Base-by-base conservation (phyloP, 1,139 yeast genomes). In the Candida freyschussii region DNA sequence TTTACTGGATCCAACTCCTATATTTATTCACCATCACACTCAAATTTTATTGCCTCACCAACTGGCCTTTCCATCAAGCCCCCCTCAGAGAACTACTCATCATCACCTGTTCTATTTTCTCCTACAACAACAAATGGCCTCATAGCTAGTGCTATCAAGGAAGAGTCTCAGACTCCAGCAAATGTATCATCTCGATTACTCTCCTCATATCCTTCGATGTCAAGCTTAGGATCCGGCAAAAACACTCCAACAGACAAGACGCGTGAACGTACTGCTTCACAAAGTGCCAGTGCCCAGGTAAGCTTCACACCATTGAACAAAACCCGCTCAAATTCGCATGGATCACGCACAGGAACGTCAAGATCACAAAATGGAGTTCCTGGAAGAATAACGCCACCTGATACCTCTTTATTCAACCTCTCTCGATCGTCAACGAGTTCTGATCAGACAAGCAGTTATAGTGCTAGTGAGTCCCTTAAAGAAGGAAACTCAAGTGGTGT, bases 131-230 rank as follows among this genome's bases (percentile, higher is more conserved):
- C 39, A 8, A 31, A 24, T 11, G 40, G 37, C 5, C 17, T 32
- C n/a, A 35, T 38, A 13, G 29, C 39, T 9, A n/a, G 32, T 12
- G 32, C 37, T 2, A 42, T 37, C 17, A 37, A 42, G 17, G 48
- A 45, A 21, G 47, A 40, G 20, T 31, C 30, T n/a, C 25, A 13
- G n/a, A n/a, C n/a, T 37, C 17, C 36, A 42, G 17, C 47, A 45
- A 21, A 45, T 39, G 20, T 31, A 29, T n/a, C 25, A 13, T 30
- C 40, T 3, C 38, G 37, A n/a, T 39, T 46, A 1, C 25, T 46
- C 6, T 27, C 41, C 7, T 47, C 53, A 11, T 45, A 45, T 26
- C 50, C 52, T 13, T 45, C 50, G 9, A 44, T 47, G 44, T 29
- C 51, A 6, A 38, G 46, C 24, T 24, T 47, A 13, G 41, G 30